Evolutionary conservation across 176 grass and related monocot genomes (phyloP), one percentile per base, ranked within the genome.

Genomic region (Melocanna baccifera): DNA sequence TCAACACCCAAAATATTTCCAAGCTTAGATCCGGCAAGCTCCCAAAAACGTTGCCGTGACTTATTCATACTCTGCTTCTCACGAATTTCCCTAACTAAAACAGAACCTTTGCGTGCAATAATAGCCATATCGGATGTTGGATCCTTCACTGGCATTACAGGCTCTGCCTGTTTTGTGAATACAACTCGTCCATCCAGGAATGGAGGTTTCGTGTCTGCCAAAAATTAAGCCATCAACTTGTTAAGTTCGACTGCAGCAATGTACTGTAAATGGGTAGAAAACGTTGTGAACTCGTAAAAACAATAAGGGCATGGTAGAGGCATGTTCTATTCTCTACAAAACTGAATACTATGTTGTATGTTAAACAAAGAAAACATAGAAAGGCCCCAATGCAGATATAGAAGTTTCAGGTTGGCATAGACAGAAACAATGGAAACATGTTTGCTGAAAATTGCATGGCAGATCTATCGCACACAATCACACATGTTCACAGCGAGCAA

Each of bases 51-150:
- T 76, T 96, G 96, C 13, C 96, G 90, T 53, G 93, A 98, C 55
- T 98, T 98, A 78, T 98, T 98, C 89, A 88, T 91, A 83, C 93
- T 98, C 76, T 98, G 96, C 71, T 98, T 98, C 87, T 95, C 96
- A 83, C 92, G 96, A 76, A 98, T 92, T 77, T 98, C 96, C 65
- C 93, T 95, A 78, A 98, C 96, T 43, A 98, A 85, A 76, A 16
- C 65, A 85, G 93, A 98, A 84, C 96, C 96, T 86, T 98, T 98
- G 43, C 96, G 93, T 69, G 96, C 19, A 87, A 98, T 95, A 29
- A 98, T 98, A 81, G 96, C 96, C 96, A 98, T 94, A 87, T 96
- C 93, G 18, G 96, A 98, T 87, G 93, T 98, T 62, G 93, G 93
- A 77, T 98, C 96, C 85, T 98, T 98, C 76, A 98, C 5, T 46